Percentiles rank a stretch among this genome's conserved stretches.
Conservation (phyloP, 1,139 yeast species). For the Kurtzmaniella natalensis region DNA sequence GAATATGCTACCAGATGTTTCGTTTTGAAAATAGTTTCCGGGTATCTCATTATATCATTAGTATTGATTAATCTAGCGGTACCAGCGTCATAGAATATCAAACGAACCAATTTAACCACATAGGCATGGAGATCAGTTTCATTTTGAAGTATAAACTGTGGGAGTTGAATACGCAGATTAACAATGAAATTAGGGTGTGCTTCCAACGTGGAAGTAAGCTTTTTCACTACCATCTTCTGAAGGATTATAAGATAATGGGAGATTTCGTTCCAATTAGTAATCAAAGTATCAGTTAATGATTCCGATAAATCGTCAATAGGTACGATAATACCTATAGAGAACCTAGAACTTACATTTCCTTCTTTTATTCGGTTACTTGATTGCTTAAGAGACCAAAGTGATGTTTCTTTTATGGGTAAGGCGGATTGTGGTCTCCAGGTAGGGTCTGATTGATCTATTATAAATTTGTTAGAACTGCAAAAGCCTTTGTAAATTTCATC, state of each 20-base stretch:
- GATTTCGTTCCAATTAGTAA: conserved; percentile 48
- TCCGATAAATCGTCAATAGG: conserved; percentile 34
- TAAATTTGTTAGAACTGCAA: too few relatives aligned
- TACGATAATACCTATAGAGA: conserved; percentile 45
- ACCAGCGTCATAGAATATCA: conserved; percentile 38
- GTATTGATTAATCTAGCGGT: conserved; percentile 44
- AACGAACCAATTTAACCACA: conserved; percentile 31
- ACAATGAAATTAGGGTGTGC: conserved; percentile 20
- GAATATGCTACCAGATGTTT: background rate
- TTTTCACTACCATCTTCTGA: conserved; percentile 35
- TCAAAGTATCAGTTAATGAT: conserved; percentile 36
- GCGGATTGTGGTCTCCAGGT: conserved; percentile 35
- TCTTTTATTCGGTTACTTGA: conserved; percentile 1
- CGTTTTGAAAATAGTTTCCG: too few relatives aligned
- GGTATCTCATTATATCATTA: conserved; percentile 26
- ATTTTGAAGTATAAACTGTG: conserved; percentile 32
- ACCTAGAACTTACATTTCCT: conserved; percentile 27
- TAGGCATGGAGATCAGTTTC: conserved; percentile 39
- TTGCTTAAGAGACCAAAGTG: background rate
- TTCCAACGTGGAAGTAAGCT: conserved; percentile 24
- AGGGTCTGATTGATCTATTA: conserved; percentile 5
- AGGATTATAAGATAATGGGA: conserved; percentile 35
- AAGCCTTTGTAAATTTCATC: too few relatives aligned
- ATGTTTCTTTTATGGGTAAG: conserved; percentile 21
- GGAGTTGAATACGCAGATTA: conserved; percentile 38